Base-by-base conservation (phyloP, 2,329 filamentous ascomycete genomes). In the Fusarium beomiforme region DNA sequence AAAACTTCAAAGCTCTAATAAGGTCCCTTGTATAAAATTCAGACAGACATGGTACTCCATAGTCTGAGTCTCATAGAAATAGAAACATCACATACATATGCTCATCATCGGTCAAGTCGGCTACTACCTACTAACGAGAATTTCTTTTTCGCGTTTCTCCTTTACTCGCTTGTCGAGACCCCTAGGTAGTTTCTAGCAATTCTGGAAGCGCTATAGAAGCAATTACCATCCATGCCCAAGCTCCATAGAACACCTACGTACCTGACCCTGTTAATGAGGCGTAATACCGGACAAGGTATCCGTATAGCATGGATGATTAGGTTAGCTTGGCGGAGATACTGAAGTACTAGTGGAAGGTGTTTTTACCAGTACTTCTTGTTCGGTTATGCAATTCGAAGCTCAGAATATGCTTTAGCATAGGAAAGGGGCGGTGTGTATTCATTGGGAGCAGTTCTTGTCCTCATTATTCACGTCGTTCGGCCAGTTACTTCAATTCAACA, bases 191-290 rank as follows among this genome's bases (percentile, higher is more conserved):
- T 59, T 57, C 34, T 59, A 24, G 59, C 47, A 64, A 65, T 71
- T 71, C 69, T 71, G 69, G 68, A 71, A 71, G 42, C 46, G 42
- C 36, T 57, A 47, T 70, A 43, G 69, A 67, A 70, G 61, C 61
- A 43, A 42, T 51, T 24, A 37, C 31, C 47, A 23, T 51, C 31
- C 47, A 23, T 51, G 21, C 64, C 43, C 46, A 57, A 42, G 31
- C 50, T 61, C 44, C 47, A 37, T 71, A 59, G 59, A 69, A 37
- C n/a, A n/a, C n/a, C n/a, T n/a, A n/a, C n/a, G n/a, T 47, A 58
- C 37, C 24, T 51, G n/a, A 47, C 69, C 69, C 59, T 71, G 69
- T 33, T 60, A 43, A 71, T 64, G 66, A 71, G 69, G 59, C 68
- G 57, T 64, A 61, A 50, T 51, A 62, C 39, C 42, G 64, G 26